Conservation (phyloP, 2,329 filamentous ascomycete species). For the Fusarium pseudocircinatum region DNA sequence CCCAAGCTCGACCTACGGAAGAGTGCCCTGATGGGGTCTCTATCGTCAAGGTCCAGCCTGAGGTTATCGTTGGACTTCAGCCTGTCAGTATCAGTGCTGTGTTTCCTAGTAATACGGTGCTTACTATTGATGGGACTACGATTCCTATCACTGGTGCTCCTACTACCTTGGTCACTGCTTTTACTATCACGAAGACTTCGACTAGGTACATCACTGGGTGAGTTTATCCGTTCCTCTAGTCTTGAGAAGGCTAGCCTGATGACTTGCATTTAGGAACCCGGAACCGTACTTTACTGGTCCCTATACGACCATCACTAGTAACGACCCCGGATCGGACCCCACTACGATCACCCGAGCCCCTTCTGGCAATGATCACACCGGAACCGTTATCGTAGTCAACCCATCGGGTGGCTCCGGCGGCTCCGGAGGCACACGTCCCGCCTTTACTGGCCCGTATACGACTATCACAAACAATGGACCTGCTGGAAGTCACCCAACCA, state of each 20-base stretch:
- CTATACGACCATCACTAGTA: neutral
- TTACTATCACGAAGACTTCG: neutral
- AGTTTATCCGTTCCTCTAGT: fast-evolving
- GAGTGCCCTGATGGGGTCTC: neutral
- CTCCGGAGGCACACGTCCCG: neutral
- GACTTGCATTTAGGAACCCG: neutral
- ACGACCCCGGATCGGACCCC: neutral
- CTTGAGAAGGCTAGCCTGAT: too few species aligned
- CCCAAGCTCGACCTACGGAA: neutral
- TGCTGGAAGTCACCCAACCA: neutral
- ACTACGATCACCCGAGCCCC: neutral
- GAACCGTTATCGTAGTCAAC: neutral
- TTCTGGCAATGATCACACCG: neutral
- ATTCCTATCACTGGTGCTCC: neutral
- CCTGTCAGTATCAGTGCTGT: neutral
- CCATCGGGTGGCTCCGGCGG: neutral
- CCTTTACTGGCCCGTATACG: neutral
- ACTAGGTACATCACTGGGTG: slow-evolving; percentile 1
- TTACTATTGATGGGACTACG: neutral
- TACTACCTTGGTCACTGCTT: neutral
- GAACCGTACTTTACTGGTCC: neutral
- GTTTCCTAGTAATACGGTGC: neutral
- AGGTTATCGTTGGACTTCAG: neutral
- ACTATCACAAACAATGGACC: neutral
- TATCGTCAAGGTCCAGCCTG: neutral